Conservation (phyloP, 495 filamentous ascomycete genomes). For the Daldinia childiae region DNA sequence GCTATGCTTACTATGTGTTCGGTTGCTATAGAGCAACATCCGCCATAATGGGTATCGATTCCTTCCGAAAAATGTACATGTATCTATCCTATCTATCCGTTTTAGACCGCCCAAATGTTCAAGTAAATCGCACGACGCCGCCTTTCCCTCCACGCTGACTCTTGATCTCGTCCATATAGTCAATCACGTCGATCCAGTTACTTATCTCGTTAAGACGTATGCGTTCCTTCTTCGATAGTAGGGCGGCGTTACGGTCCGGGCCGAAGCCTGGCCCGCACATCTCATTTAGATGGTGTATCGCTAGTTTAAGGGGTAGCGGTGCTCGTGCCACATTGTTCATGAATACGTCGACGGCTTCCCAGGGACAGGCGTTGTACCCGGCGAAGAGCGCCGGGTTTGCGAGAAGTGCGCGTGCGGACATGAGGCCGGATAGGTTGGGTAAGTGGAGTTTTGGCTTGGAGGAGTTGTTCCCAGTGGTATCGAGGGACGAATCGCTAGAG, state of each 20-base stretch:
- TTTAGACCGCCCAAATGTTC: neutral
- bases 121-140: conserved; percentile 24
- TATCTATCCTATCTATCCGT: neutral
- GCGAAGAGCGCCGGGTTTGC: conserved; percentile 70
- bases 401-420: conserved; percentile 71
- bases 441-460: conserved; percentile 38
- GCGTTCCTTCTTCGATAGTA: conserved; percentile 64
- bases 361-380: conserved; percentile 64
- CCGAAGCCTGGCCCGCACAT: conserved; percentile 67
- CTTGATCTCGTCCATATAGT: conserved; percentile 65
- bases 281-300: conserved; percentile 69
- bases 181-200: conserved; percentile 66
- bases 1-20: neutral
- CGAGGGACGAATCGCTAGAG: conserved; percentile 39
- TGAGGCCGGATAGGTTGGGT: conserved; percentile 60
- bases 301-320: conserved; percentile 67
- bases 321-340: conserved; percentile 59
- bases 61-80: neutral
- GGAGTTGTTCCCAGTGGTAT: conserved; percentile 1
- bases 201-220: conserved; percentile 57
- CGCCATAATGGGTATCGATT: neutral
- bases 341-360: conserved; percentile 67
- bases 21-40: neutral
- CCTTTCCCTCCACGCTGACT: conserved; percentile 38
- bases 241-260: conserved; percentile 48